Evolutionary conservation across 179 eudicot genomes (phyloP).

Genomic region (Camellia oleifera): DNA sequence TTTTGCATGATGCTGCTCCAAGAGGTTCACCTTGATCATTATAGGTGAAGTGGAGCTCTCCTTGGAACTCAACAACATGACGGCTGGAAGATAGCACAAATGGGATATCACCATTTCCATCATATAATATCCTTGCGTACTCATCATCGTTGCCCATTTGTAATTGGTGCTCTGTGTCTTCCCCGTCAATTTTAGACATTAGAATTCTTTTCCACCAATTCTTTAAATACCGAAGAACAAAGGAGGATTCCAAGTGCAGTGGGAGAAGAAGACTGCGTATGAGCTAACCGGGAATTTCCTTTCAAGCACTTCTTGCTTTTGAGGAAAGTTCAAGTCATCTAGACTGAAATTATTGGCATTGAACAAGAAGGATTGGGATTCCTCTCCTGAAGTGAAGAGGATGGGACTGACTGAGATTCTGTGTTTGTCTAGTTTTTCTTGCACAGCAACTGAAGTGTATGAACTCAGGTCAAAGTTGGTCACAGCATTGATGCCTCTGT

Average conservation of each 20-base stretch:
- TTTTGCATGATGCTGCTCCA: conserved; percentile 37
- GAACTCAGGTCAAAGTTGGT: conserved; percentile 44
- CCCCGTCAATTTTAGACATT: conserved; percentile 23
- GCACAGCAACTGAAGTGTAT: conserved; percentile 14
- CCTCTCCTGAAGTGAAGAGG: conserved; percentile 12
- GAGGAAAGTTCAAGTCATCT: conserved; percentile 12
- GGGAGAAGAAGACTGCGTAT: conserved; percentile 30
- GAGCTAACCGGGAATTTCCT: conserved; percentile 20
- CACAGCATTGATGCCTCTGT: conserved; percentile 45
- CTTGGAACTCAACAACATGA: conserved; percentile 2
- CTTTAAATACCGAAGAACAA: conserved; percentile 33
- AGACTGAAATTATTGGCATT: background rate
- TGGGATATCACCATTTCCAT: conserved; percentile 24
- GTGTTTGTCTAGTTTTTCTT: conserved; percentile 17
- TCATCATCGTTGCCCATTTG: conserved; percentile 22
- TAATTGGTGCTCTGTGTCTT: conserved; percentile 16
- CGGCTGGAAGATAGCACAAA: background rate
- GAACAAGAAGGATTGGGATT: conserved; percentile 10
- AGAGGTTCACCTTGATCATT: no score
- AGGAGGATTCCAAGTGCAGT: conserved; percentile 43
- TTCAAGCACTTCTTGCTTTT: conserved; percentile 21
- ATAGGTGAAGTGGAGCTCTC: conserved; percentile 3
- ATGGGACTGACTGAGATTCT: conserved; percentile 8
- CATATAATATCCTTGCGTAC: conserved; percentile 15
- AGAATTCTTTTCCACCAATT: conserved; percentile 42